Percentiles rank a stretch among this genome's conserved stretches.
Evolutionary conservation across 345 rosid species (phyloP).

Genomic region (Rhizophora apiculata): DNA sequence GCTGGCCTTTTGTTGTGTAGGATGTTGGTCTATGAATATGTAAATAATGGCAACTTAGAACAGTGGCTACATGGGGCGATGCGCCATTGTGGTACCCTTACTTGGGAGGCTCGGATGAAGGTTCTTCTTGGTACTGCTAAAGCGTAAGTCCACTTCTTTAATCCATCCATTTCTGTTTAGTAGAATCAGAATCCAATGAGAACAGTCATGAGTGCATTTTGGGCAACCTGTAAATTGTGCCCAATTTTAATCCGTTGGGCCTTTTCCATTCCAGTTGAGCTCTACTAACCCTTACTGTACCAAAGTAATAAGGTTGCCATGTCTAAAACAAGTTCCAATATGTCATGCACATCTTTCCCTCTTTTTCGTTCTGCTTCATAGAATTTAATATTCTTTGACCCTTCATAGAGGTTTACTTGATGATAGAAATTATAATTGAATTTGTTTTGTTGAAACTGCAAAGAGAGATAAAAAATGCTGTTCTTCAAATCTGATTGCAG

Average conservation of each 20-base stretch:
- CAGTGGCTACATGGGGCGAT: constrained; percentile 31
- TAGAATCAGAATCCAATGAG: not conserved
- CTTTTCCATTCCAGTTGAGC: no score
- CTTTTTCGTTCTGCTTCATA: not conserved
- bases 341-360: not conserved
- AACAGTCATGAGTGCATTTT: no score
- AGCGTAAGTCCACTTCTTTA: constrained; percentile 20
- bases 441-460: not conserved
- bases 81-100: constrained; percentile 22
- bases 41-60: constrained; percentile 29
- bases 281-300: no score
- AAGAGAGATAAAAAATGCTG: not conserved
- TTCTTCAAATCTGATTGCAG: constrained; percentile 37
- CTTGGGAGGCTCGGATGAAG: constrained; percentile 32
- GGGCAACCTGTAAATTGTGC: no score
- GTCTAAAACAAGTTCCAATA: not conserved
- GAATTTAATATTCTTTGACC: not conserved
- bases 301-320: no score
- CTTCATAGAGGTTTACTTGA: not conserved
- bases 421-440: constrained; percentile 3
- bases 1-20: constrained; percentile 15
- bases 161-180: not conserved
- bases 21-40: constrained; percentile 30
- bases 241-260: no score
- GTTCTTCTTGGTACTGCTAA: constrained; percentile 35